Evolutionary conservation across 1,284 basidiomycete genomes (phyloP).

Genomic region (Mycosarcoma mackinlayi): DNA sequence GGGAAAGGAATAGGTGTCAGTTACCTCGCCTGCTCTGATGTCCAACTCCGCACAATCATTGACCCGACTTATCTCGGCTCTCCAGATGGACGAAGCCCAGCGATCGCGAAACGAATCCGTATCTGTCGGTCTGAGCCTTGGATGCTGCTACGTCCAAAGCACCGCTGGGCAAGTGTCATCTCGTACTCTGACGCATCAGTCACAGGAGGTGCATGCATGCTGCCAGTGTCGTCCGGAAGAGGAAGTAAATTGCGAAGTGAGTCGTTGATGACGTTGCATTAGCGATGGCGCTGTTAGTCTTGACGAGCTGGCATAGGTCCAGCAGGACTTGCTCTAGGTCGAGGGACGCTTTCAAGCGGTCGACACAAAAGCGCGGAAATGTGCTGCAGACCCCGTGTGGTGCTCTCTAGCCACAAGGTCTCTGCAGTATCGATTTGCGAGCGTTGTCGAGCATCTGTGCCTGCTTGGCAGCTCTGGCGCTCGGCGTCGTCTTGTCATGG

Average conservation of each 20-base stretch:
- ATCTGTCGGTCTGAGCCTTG: not conserved
- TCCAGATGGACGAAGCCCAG: conserved; percentile 40
- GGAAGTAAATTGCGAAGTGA: not conserved
- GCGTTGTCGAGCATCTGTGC: not conserved
- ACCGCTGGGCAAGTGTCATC: conserved; percentile 6
- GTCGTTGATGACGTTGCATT: conserved; percentile 14
- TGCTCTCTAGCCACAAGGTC: conserved; percentile 43
- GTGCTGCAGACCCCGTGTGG: conserved; percentile 33
- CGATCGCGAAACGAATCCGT: conserved; percentile 7
- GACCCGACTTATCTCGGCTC: conserved; percentile 39
- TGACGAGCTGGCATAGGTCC: conserved; percentile 30
- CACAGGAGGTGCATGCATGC: not conserved
- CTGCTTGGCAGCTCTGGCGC: not conserved
- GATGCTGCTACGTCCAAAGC: conserved; percentile 2
- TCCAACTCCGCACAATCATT: not conserved
- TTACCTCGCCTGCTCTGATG: no score
- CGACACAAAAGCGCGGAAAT: conserved; percentile 38
- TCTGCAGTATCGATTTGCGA: conserved; percentile 30
- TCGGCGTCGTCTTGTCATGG: not conserved
- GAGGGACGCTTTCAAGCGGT: conserved; percentile 17
- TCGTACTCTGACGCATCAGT: conserved; percentile 14
- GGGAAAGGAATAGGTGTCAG: not conserved
- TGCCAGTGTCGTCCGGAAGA: not conserved
- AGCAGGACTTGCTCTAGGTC: conserved; percentile 20
- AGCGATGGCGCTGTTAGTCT: conserved; percentile 26